Base-by-base conservation (phyloP, 495 filamentous ascomycete genomes). In the Baudoinia panamericana region DNA sequence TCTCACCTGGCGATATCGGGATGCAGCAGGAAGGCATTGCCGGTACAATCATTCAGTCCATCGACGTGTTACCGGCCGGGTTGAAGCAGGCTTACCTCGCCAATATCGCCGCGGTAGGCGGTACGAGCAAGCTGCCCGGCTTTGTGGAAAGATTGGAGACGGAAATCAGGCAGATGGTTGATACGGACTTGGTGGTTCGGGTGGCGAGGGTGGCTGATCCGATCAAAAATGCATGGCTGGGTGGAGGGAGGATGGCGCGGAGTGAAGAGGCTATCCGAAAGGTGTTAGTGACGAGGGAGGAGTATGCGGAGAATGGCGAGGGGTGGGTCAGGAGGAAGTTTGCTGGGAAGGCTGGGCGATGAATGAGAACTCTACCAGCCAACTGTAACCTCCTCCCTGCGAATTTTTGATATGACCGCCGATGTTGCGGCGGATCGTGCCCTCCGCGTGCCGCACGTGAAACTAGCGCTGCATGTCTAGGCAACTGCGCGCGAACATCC, bases 21-120 rank as follows among this genome's bases (percentile, higher is more conserved):
- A 70, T 95, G 64, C 75, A 75, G 31, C 82, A 93, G 51, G 80
- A 81, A 3, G 90, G 90, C 2, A 64, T 96, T 2, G 74, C 81
- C 1, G 81, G 84, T 39, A 68, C 78, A 28, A 76, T 93, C 28
- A 65, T 94, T 61, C 81, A 96, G 49, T 80, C 77, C 18, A 58
- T 99, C 19, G 71, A 73, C n/a, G 71, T 63, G 6, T 51, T 96
- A 23, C 92, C 90, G 1, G 62, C 77, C 10, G 82, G 76, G 0
- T 55, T 93, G 18, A 33, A 16, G 36, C 36, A 39, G 24, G 36
- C 17, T 6, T 13, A 29, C 3, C 6, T 39, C 24, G 24, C 36
- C 11, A 96, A 99, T 50, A 76, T 95, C 22, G 56, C 95, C 11
- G 76, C 93, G 6, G 81, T 93, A 2, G 92, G 90, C 0, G 92